Percentiles rank a stretch among this genome's conserved stretches.
These are phyloP conservation scores for Fusarium agapanthi DNA, from an alignment of 2,329 filamentous ascomycete genomes.

Conservation along the genomic window DNA sequence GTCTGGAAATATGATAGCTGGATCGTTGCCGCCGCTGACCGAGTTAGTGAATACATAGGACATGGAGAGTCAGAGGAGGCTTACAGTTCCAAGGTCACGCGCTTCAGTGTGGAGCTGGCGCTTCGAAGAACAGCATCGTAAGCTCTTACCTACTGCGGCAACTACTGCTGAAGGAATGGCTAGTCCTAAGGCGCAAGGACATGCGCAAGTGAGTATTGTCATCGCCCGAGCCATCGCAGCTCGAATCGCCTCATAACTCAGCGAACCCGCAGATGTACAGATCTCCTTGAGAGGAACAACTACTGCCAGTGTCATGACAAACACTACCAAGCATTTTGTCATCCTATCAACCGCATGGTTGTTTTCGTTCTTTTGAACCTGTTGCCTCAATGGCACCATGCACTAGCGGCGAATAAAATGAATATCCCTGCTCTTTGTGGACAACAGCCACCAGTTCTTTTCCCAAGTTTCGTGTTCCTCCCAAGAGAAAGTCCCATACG, in stretches of 20 bases:
- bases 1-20: constrained; percentile 65
- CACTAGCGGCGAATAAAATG: background rate
- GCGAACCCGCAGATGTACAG: accelerated
- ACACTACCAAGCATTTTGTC: background rate
- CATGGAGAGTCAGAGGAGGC: accelerated
- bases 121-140: constrained; percentile 60
- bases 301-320: background rate
- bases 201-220: background rate
- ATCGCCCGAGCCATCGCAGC: background rate
- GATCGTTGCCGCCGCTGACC: constrained; percentile 61
- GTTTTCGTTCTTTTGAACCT: background rate
- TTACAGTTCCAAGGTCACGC: constrained; percentile 67
- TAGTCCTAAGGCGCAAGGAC: background rate
- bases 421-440: background rate
- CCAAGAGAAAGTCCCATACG: background rate
- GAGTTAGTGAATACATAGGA: constrained; percentile 12
- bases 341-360: background rate
- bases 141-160: background rate
- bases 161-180: background rate
- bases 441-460: background rate
- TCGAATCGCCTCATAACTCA: background rate
- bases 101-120: constrained; percentile 65
- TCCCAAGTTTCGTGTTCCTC: background rate
- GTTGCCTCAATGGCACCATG: background rate
- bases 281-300: background rate